Evolutionary conservation across 176 grass and related monocot species (phyloP).

Genomic region (Raddia distichophylla): DNA sequence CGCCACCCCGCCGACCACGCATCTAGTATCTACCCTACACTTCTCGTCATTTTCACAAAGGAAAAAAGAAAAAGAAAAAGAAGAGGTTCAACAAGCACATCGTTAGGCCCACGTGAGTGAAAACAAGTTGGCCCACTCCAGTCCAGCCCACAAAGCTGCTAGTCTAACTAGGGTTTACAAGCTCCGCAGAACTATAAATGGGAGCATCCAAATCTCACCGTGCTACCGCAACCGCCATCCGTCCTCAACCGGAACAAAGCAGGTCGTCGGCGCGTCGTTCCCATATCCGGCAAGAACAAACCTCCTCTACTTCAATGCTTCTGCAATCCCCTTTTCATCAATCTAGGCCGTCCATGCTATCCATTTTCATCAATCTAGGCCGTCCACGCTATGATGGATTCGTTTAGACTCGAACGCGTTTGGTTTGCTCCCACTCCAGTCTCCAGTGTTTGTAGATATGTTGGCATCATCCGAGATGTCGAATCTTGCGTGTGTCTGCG

Average conservation of each 20-base stretch:
- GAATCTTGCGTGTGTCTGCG: not conserved
- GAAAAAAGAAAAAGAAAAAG: not conserved
- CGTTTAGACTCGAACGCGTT: not conserved
- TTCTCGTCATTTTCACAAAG: not conserved
- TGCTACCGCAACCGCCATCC: slow-evolving; percentile 16
- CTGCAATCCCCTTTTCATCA: not conserved
- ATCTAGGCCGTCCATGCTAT: not conserved
- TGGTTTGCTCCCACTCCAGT: not conserved
- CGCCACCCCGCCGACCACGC: too few species aligned
- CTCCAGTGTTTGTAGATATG: not conserved
- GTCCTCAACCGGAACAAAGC: not conserved
- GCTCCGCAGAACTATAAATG: slow-evolving; percentile 7
- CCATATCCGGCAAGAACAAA: slow-evolving; percentile 20
- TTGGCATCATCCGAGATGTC: not conserved
- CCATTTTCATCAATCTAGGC: not conserved
- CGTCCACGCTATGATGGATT: not conserved
- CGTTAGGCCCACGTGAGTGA: not conserved
- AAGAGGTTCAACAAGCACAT: not conserved
- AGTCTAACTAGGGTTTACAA: slow-evolving; percentile 42
- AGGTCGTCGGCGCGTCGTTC: slow-evolving; percentile 25
- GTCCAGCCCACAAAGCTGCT: not conserved
- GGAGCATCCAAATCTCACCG: not conserved
- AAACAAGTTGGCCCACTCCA: slow-evolving; percentile 1
- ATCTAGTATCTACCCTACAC: not conserved
- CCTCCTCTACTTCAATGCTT: not conserved